Conservation (phyloP, 2,329 filamentous ascomycete species). For the Ophiostoma tasmaniense region DNA sequence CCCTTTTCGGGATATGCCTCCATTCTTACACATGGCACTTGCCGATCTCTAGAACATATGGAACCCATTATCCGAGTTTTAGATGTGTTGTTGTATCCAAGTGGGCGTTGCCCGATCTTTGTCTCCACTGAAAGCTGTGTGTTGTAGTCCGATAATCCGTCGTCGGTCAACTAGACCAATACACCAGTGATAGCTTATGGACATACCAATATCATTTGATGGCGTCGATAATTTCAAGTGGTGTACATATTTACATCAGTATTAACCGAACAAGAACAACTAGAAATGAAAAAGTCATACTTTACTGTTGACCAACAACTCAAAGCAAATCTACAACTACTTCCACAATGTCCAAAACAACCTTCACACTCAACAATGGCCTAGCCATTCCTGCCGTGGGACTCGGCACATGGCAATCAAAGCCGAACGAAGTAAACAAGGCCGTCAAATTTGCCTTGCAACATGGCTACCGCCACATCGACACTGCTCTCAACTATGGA, state of each 20-base stretch:
- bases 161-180: background rate
- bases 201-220: background rate
- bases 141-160: background rate
- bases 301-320: no score
- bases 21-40: background rate
- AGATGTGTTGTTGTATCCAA: background rate
- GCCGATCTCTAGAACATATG: background rate
- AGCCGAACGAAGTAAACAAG: background rate
- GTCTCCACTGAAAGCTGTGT: background rate
- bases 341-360: background rate
- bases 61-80: background rate
- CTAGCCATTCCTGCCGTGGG: background rate
- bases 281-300: no score
- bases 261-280: background rate
- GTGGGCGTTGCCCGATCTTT: background rate
- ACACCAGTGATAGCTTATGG: background rate
- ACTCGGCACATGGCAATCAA: background rate
- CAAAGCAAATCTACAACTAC: background rate
- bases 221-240: background rate
- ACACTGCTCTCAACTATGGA: constrained; percentile 18
- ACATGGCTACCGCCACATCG: constrained; percentile 20
- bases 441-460: constrained; percentile 15
- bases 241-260: background rate
- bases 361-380: background rate
- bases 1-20: background rate